Evolutionary conservation across 768 basidiomycete genomes (phyloP), one percentile per base, ranked within the genome.

Genomic region (Kwoniella mangroviensis): DNA sequence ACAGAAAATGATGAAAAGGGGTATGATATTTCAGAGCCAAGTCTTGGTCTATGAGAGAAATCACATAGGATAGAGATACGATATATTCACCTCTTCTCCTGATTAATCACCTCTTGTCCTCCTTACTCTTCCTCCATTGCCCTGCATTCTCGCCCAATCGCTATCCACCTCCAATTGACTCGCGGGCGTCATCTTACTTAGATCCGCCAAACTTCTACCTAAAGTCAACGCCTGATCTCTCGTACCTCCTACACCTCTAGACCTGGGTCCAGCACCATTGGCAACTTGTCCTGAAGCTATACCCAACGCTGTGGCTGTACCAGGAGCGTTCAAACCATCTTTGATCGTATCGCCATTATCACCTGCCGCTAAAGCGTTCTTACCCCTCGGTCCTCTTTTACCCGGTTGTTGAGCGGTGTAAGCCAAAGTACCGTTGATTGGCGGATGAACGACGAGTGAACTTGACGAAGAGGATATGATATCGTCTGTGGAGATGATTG

Each of bases 91-190:
- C 17, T 54, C 54, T 55, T 57, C 54, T 53, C 13, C 64, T 54
- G n/a, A 4, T 34, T 65, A 75, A 56, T 77, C 78, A 24, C 75
- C 75, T 51, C 78, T 70, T 2, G 66, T 72, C 22, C 79, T 51
- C 61, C 79, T 69, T 13, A 72, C 73, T 52, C 78, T 59, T 0
- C 79, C 72, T 7, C 61, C 61, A 2, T 51, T 57, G 10, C 79
- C 79, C 62, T 80, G 76, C 64, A 80, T 80, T 40, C 79, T 75
- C 19, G 79, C 79, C 77, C 76, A 78, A 70, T 80, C 79, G 65
- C 73, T 74, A 22, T 77, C 76, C 34, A 75, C 69, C 60, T 80
- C 79, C 45, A 80, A 53, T 57, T 78, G 76, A 62, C 65, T 75
- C 4, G 75, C 75, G 34, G 68, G 64, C 24, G 74, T 74, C 76